Evolutionary conservation across 805 yeast genomes (phyloP), one percentile per base, ranked within the genome.

Genomic region (Saturnispora hagleri): DNA sequence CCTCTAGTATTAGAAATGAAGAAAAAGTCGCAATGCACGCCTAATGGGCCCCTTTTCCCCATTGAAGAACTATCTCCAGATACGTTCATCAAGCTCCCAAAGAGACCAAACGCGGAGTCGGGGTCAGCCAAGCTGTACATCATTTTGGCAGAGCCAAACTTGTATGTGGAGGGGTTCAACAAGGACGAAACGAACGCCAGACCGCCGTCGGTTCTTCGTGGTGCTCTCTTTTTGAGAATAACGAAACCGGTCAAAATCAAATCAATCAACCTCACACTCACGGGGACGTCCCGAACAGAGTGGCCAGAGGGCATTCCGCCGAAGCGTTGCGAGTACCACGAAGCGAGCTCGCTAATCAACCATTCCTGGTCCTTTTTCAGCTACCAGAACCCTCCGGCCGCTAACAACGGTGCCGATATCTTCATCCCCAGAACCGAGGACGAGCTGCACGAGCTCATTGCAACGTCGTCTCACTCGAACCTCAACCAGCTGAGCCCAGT

Each of bases 281-380:
- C 74, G 49, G 97, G 97, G 1, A 62, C 66, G 1, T 77, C 86
- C 36, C 75, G 86, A 57, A 90, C 97, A 0, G 96, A 90, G 55
- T 90, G 97, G 97, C 97, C 97, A 3, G 97, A 93, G 62, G 99
- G 99, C 2, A 90, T 91, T 18, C 98, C 98, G 0, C 97, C 97
- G 0, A 87, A 85, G 63, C 81, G 82, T 57, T 72, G 73, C 17
- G 85, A 81, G 13, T 82, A 78, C 54, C 65, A 67, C 34, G 99
- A 93, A 58, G 65, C 75, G 22, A 78, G 77, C 55, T 85, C 79
- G 49, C 63, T 90, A 24, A 76, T 88, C 28, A 76, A 79, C 48
- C 97, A 91, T 64, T 81, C 86, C 5, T 93, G 99, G 99, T 93
- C 96, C 0, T 89, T 93, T 63, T 91, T 80, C 73, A 73, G 70